Base-by-base conservation (phyloP, 768 basidiomycete genomes). In the Lentinula guzmanii region DNA sequence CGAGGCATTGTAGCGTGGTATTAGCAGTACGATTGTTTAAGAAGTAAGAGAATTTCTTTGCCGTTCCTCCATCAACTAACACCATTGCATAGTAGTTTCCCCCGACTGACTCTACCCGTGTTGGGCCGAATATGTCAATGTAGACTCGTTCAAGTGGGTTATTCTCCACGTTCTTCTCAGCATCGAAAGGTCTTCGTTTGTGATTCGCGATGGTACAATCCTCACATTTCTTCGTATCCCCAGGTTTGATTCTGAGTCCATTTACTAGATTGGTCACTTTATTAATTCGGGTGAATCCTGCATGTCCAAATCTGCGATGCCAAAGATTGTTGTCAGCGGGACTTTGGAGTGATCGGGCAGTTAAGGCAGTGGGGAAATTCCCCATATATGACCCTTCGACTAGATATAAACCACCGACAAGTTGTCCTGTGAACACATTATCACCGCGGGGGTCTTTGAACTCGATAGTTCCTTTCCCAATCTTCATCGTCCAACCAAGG, bases 41-140 rank as follows among this genome's bases (percentile, higher is more conserved):
- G n/a, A n/a, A n/a, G n/a, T n/a, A n/a, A n/a, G 53, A 39, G 1
- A 21, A n/a, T 9, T 42, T n/a, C 16, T 21, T 6, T 3, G 57
- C 35, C 3, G 35, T 35, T 5, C 62, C 62, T 8, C 42, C 37
- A 28, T 65, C 61, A 0, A 61, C 48, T 3, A 64, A 34, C 0
- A 58, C 57, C 3, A 68, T 60, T 13, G 62, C 63, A 18, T 64
- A 58, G 2, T 21, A 39, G 6, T 34, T 39, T 4, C 61, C 56
- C 10, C 42, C 50, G 1, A 61, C 34, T 1, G 42, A 58, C 18
- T 43, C 10, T 3, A 48, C 42, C 5, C 42, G 37, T 0, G 54
- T 39, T 8, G 66, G 65, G 5, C 66, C 63, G 58, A 61, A 67
- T 1, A 67, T 41, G 42, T 67, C 61, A 8, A 45, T 53, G 24